These are phyloP conservation scores for Globisporangium yorkense DNA, from an alignment of 352 stramenopile species.

Conservation along the genomic window DNA sequence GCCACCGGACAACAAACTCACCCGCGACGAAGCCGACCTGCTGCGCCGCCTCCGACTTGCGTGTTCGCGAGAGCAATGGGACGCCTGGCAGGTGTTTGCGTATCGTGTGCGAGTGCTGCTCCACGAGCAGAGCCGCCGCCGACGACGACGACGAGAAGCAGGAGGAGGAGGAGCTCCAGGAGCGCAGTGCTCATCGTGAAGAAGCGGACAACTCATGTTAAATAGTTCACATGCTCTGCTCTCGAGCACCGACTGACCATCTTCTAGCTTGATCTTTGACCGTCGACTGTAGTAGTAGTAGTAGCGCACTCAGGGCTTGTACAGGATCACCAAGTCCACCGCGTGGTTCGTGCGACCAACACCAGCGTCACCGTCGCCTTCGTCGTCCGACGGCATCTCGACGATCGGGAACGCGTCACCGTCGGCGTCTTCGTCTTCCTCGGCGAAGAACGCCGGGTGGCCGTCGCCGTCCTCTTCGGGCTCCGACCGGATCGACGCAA, in stretches of 20 bases:
- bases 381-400: conserved; percentile 9
- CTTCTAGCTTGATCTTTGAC: neutral
- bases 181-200: neutral
- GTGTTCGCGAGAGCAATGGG: conserved; percentile 13
- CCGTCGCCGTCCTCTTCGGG: conserved; percentile 1
- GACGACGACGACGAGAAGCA: neutral
- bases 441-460: conserved; percentile 11
- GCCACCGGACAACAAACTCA: conserved; percentile 20
- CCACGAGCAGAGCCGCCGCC: conserved; percentile 2
- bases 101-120: conserved; percentile 14
- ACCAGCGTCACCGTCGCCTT: conserved; percentile 1
- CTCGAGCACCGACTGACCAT: neutral
- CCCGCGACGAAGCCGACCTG: conserved; percentile 9
- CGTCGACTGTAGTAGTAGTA: too few species aligned
- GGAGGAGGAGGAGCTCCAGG: neutral
- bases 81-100: conserved; percentile 20
- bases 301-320: conserved; percentile 2
- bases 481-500: conserved; percentile 8
- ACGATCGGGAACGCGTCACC: conserved; percentile 8
- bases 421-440: conserved; percentile 5
- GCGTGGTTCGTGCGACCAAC: neutral
- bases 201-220: neutral
- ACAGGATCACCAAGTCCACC: conserved; percentile 11
- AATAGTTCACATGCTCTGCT: neutral
- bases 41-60: conserved; percentile 11